Evolutionary conservation across 495 filamentous ascomycete species (phyloP), one percentile per base, ranked within the genome.

Genomic region (Filosporella fistucella): DNA sequence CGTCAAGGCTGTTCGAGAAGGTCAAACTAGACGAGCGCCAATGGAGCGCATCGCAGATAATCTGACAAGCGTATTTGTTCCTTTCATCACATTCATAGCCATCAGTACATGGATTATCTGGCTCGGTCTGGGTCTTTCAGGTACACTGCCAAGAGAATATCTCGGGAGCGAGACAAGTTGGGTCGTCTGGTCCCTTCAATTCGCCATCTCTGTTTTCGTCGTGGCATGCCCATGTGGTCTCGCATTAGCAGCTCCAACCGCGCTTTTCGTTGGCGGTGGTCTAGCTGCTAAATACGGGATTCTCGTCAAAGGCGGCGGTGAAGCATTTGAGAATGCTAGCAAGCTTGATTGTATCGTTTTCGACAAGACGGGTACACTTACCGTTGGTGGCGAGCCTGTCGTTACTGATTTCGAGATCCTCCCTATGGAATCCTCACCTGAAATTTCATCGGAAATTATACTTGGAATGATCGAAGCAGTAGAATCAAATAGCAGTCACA

Each of bases 361-460:
- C 56, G 91, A 97, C 69, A 97, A 97, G 70, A 97, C 91, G 0
- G 91, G 91, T 0, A 97, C 91, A 1, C 67, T 97, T 39, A 97
- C 91, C 0, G 69, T 87, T 55, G 91, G 91, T 28, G 88, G 86
- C 26, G 84, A 89, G 44, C 80, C 91, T 0, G 82, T 67, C 8
- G 83, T 97, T 20, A 86, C 88, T 0, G 85, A 94, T 36, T 76
- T 84, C 45, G 70, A 82, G 53, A 53, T 82, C 17, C 62, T 82
- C 35, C 68, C 67, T 4, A 26, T 45, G 12, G 65, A 10, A 39
- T 68, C 4, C 29, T 67, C 21, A 45, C 34, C 46, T 32, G 47
- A 45, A 35, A 32, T 4, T 4, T 16, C 32, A 17, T 14, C 3
- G 1, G 35, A 24, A 24, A 43, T 30, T 14, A 24, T 77, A 1